Percentiles rank a stretch among this genome's conserved stretches.
These are phyloP conservation scores for Mortierella alpina DNA, from an alignment of 192 early-diverging fungal species.

Conservation along the genomic window DNA sequence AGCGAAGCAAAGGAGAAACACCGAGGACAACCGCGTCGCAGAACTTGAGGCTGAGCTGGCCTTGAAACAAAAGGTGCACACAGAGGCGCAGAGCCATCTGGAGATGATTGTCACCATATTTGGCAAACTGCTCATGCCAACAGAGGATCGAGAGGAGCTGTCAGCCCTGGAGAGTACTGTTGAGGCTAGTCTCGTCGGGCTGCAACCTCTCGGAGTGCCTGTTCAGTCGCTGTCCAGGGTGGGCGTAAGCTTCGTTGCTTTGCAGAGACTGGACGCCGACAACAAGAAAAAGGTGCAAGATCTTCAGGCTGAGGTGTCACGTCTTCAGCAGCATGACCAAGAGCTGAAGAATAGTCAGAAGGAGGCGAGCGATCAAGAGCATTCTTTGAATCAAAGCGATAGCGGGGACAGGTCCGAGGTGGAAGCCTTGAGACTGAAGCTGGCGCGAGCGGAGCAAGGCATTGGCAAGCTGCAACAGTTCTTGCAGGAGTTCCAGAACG, in stretches of 20 bases:
- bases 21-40: not conserved
- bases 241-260: not conserved
- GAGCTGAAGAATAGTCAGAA: no score
- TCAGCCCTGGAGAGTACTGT: not conserved
- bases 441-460: constrained; percentile 14
- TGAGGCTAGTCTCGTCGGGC: not conserved
- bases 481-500: constrained; percentile 44
- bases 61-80: not conserved
- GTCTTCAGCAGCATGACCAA: not conserved
- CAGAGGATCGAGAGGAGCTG: constrained; percentile 21
- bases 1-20: not conserved
- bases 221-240: not conserved
- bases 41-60: constrained; percentile 8
- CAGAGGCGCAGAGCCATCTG: constrained; percentile 6
- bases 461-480: constrained; percentile 45
- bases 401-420: not conserved
- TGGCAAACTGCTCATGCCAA: constrained; percentile 5
- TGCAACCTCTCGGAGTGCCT: constrained; percentile 12
- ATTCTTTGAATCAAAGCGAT: not conserved
- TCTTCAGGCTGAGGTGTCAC: constrained; percentile 1
- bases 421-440: constrained; percentile 7
- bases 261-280: not conserved
- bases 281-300: not conserved
- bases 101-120: constrained; percentile 8
- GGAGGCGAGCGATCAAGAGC: not conserved